Evolutionary conservation across 345 rosid species (phyloP), one percentile per base, ranked within the genome.

Genomic region (Adansonia digitata): DNA sequence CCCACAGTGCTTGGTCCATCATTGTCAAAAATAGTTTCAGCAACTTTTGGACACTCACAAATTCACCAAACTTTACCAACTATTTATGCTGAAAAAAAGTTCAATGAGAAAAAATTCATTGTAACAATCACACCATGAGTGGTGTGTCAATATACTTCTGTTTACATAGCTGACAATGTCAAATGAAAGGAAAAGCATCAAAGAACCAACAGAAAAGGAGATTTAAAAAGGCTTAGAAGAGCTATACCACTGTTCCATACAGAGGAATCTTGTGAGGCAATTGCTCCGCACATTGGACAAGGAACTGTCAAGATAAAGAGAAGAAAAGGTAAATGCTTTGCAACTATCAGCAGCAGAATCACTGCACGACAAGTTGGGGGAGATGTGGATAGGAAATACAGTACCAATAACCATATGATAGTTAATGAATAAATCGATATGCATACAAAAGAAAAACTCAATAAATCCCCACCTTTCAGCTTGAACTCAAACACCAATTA

Each of bases 201-300:
- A 17, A 68, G 24, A 14, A 46, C 24, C n/a, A 24, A 40, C 24
- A 68, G 7, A 45, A 67, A 42, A 42, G 20, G 34, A 26, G 20
- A 29, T n/a, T 29, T 17, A n/a, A 27, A 72, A 73, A 62, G 37
- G 42, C 53, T 72, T 43, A 68, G n/a, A 72, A 77, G 75, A 80
- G 70, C 71, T 91, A 39, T 89, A 91, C 98, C 99, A 91, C 65
- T 73, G 99, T 85, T 37, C 90, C 94, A 71, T 91, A 93, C 40
- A 95, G 75, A 59, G 99, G 94, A 88, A 87, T 84, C 87, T 93
- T 93, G 86, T 93, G 98, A 79, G 99, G 98, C 87, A 93, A 86
- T 71, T 93, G 94, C 66, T 89, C 91, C 7, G 94, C 92, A 70
- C 98, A 95, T 59, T 89, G 90, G 63, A 93, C 82, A 80, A 95